Percentiles rank a stretch among this genome's conserved stretches.
Evolutionary conservation across 2,329 filamentous ascomycete genomes (phyloP).

Genomic region (Diaporthe citri): DNA sequence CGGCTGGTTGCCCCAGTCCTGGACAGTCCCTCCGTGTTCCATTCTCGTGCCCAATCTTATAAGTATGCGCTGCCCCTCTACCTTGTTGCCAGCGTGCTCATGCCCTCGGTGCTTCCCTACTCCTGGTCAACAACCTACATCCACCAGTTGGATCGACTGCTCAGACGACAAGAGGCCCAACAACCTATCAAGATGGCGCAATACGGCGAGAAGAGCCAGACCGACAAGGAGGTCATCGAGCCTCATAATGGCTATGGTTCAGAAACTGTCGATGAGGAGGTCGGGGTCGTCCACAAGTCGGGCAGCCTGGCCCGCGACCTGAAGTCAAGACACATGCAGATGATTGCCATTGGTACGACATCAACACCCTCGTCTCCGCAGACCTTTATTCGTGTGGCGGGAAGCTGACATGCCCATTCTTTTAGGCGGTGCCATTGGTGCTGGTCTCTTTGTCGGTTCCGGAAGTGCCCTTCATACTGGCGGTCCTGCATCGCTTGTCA

Average conservation of each 20-base stretch:
- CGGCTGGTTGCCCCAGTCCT: slow-evolving; percentile 14
- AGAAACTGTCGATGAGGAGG: slow-evolving; percentile 50
- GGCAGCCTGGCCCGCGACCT: slow-evolving; percentile 52
- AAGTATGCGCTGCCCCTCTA: slow-evolving; percentile 15
- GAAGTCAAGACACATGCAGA: slow-evolving; percentile 58
- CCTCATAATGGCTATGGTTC: slow-evolving; percentile 40
- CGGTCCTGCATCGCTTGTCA: slow-evolving; percentile 65
- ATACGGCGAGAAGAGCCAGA: slow-evolving; percentile 43
- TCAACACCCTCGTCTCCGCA: not conserved
- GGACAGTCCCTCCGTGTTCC: slow-evolving; percentile 12
- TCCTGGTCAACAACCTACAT: not conserved
- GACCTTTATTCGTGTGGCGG: not conserved
- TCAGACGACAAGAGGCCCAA: slow-evolving; percentile 6
- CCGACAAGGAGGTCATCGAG: slow-evolving; percentile 42
- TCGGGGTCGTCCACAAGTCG: slow-evolving; percentile 51
- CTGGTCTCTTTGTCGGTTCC: slow-evolving; percentile 78
- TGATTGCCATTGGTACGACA: slow-evolving; percentile 59
- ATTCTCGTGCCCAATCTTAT: slow-evolving; percentile 27
- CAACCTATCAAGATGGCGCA: slow-evolving; percentile 45
- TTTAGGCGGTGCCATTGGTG: slow-evolving; percentile 59
- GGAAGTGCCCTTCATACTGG: slow-evolving; percentile 71
- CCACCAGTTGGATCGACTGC: not conserved
- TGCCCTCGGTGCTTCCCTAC: not conserved
- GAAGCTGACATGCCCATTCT: not conserved
- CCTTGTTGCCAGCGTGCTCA: not conserved